Conservation (phyloP, 1,284 basidiomycete species). For the Chiua sp. region DNA sequence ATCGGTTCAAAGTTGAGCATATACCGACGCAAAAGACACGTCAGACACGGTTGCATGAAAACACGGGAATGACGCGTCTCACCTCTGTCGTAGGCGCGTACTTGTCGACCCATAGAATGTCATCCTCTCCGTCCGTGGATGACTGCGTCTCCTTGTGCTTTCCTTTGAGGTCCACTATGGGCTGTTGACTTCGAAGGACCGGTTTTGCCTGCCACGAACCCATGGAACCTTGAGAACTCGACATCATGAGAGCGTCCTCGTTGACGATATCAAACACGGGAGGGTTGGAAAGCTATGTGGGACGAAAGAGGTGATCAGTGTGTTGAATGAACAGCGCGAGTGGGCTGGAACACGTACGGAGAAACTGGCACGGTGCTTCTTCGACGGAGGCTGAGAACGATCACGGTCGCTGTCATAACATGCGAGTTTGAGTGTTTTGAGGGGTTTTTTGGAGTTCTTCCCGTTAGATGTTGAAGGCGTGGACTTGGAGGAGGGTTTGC, state of each 20-base stretch:
- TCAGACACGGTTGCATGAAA: neutral
- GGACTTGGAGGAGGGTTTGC: constrained; percentile 21
- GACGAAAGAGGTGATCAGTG: neutral
- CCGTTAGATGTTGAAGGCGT: constrained; percentile 15
- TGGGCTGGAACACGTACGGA: constrained; percentile 11
- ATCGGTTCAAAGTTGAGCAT: neutral
- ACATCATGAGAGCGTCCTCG: constrained; percentile 14
- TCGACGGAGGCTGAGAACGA: constrained; percentile 25
- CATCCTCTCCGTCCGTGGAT: constrained; percentile 37
- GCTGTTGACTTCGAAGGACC: constrained; percentile 3
- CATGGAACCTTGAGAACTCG: constrained; percentile 14
- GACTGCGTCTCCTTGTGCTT: constrained; percentile 49
- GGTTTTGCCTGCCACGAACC: constrained; percentile 4
- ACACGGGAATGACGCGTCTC: constrained; percentile 15
- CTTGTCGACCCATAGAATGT: constrained; percentile 77
- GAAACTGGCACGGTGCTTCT: constrained; percentile 43
- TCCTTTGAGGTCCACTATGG: constrained; percentile 39
- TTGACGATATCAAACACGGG: constrained; percentile 41
- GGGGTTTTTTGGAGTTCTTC: constrained; percentile 26
- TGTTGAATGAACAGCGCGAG: neutral
- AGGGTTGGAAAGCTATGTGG: constrained; percentile 39
- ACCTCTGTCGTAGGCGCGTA: constrained; percentile 76
- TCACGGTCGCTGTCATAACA: constrained; percentile 18
- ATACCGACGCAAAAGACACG: neutral
- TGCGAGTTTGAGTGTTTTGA: constrained; percentile 45